Conservation (phyloP, 371 early-diverging fungal genomes). For the Mortierella sp. region DNA sequence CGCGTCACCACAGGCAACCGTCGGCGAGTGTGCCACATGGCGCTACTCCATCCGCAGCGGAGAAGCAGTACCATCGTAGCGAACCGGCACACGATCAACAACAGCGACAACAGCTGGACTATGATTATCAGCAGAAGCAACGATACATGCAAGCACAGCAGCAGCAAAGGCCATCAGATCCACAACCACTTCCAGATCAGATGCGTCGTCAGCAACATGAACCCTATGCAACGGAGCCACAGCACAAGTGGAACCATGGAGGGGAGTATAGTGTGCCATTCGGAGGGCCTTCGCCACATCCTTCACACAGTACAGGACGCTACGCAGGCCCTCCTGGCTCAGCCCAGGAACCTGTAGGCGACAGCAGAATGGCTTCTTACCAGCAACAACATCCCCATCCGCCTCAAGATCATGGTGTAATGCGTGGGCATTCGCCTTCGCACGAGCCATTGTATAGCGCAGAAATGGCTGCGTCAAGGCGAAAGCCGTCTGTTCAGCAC, state of each 20-base stretch:
- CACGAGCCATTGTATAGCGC: conserved; percentile 8
- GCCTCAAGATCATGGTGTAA: conserved; percentile 1
- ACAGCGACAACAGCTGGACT: conserved; percentile 15
- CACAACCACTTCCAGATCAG: background rate
- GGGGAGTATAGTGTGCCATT: background rate
- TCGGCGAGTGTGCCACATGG: conserved; percentile 6
- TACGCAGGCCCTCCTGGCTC: conserved; percentile 4
- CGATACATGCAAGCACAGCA: conserved; percentile 9
- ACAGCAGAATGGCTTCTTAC: background rate
- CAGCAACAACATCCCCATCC: conserved; percentile 9
- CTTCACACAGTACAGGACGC: background rate
- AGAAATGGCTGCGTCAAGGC: background rate
- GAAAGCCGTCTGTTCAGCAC: conserved; percentile 3
- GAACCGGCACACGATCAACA: conserved; percentile 4
- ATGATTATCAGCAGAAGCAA: conserved; percentile 19
- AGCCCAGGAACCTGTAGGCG: background rate
- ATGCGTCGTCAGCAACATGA: conserved; percentile 12
- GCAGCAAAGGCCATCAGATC: conserved; percentile 6
- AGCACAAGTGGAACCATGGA: conserved; percentile 1
- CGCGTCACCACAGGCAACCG: conserved; percentile 28
- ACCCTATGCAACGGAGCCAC: conserved; percentile 6
- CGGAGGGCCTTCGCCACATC: background rate
- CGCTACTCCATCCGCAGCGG: background rate
- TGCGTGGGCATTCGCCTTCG: conserved; percentile 8
- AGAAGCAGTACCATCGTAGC: conserved; percentile 7